Conservation (phyloP, 345 rosid genomes). For the Citropsis articulata region DNA sequence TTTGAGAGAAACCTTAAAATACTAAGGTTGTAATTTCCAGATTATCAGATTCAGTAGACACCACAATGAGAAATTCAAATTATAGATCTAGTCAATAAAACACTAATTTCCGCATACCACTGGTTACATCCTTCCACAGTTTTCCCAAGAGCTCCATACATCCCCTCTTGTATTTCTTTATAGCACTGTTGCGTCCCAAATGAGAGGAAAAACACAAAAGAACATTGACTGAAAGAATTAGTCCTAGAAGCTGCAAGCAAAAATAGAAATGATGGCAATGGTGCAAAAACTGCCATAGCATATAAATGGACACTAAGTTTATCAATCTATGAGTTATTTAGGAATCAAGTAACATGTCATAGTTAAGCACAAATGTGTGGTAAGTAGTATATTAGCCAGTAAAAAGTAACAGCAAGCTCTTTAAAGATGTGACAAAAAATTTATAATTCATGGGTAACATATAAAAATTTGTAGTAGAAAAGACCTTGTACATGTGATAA, state of each 20-base stretch:
- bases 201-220: background rate
- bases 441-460: background rate
- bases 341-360: background rate
- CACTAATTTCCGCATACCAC: conserved; percentile 42
- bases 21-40: background rate
- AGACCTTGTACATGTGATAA: background rate
- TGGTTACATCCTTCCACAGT: conserved; percentile 80
- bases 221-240: background rate
- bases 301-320: background rate
- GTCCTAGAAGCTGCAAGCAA: background rate
- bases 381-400: background rate
- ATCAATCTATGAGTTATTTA: background rate
- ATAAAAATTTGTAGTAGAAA: background rate
- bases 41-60: background rate
- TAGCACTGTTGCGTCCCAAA: conserved; percentile 45
- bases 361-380: background rate
- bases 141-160: conserved; percentile 69
- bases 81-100: background rate
- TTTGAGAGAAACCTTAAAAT: background rate
- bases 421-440: background rate
- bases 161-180: conserved; percentile 60
- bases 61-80: background rate
- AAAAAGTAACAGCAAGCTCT: background rate
- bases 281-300: background rate
- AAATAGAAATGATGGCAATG: background rate